Conservation (phyloP, 2,329 filamentous ascomycete species). For the Didymella keratinophila region DNA sequence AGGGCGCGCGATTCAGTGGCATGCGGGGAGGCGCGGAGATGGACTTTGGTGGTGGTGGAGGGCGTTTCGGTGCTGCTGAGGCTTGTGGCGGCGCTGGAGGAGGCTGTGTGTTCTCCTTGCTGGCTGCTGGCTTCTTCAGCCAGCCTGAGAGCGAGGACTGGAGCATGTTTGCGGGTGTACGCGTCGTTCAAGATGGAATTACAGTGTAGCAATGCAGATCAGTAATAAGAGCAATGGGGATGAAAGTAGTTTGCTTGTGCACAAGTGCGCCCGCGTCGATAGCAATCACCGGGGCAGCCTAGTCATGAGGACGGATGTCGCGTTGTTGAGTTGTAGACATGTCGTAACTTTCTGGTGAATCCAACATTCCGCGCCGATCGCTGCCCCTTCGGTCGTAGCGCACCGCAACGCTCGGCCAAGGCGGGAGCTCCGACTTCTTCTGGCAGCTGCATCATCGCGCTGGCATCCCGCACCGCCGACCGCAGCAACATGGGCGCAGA, state of each 20-base stretch:
- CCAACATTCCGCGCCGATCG: conserved; percentile 31
- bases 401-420: conserved; percentile 34
- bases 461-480: conserved; percentile 31
- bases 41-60: conserved; percentile 33
- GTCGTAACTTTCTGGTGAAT: conserved; percentile 27
- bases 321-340: conserved; percentile 26
- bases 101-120: conserved; percentile 33
- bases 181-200: conserved; percentile 2
- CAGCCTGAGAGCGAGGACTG: conserved; percentile 58
- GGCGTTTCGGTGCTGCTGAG: conserved; percentile 16
- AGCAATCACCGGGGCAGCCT: conserved; percentile 4
- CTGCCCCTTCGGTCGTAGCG: conserved; percentile 30
- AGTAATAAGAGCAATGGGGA: too few species aligned
- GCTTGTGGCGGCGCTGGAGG: conserved; percentile 14
- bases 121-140: conserved; percentile 55
- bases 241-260: not conserved
- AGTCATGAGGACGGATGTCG: conserved; percentile 16
- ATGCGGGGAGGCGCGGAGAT: conserved; percentile 29
- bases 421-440: conserved; percentile 40
- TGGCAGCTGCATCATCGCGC: conserved; percentile 40
- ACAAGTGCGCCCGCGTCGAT: not conserved
- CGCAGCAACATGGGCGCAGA: conserved; percentile 65
- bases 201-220: not conserved
- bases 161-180: conserved; percentile 42
- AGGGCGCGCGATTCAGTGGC: conserved; percentile 18